Conservation (phyloP, 495 filamentous ascomycete species). For the Beverwykella pulmonaria region DNA sequence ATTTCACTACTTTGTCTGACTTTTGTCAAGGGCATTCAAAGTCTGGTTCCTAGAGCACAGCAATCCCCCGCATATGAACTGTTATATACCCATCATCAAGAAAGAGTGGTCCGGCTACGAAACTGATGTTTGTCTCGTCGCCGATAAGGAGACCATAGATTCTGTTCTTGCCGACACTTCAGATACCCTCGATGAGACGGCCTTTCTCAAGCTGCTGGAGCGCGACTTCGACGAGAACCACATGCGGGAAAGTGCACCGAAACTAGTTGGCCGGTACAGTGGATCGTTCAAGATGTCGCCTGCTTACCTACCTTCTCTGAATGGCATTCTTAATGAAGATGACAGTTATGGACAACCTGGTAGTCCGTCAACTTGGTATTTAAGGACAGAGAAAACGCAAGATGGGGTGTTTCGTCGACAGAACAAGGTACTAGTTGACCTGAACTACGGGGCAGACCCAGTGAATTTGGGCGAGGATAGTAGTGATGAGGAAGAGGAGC, state of each 20-base stretch:
- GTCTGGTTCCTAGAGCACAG: constrained; percentile 1
- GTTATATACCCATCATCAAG: background rate
- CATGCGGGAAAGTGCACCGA: background rate
- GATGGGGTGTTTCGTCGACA: constrained; percentile 12
- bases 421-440: background rate
- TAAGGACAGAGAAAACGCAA: background rate
- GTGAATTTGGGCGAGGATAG: constrained; percentile 5
- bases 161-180: constrained; percentile 6
- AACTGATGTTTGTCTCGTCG: background rate
- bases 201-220: background rate
- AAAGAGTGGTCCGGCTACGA: constrained; percentile 3
- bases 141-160: constrained; percentile 3
- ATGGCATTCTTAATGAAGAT: background rate
- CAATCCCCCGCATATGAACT: background rate
- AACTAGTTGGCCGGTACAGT: constrained; percentile 3
- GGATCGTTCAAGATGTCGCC: constrained; percentile 15
- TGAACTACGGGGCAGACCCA: constrained; percentile 4
- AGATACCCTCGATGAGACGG: background rate
- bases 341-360: constrained; percentile 2
- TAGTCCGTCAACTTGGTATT: constrained; percentile 1
- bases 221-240: constrained; percentile 2
- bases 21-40: background rate
- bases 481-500: background rate
- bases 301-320: constrained; percentile 2
- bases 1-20: too few relatives aligned